Base-by-base conservation (phyloP, 1,139 yeast species). In the Hanseniaspora gamundiae region DNA sequence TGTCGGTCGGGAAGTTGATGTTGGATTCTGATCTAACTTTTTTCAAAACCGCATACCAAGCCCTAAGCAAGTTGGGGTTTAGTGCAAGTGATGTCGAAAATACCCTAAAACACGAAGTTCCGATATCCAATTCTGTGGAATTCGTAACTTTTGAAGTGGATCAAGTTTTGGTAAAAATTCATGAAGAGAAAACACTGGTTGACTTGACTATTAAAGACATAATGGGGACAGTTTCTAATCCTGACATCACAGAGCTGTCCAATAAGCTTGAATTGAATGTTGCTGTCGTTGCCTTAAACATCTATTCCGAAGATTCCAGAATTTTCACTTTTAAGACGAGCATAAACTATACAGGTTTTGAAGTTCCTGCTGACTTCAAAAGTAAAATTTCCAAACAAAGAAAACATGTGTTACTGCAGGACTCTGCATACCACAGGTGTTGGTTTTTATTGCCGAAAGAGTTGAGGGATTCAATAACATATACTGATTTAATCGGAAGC, bases 361-460 rank as follows among this genome's bases (percentile, higher is more conserved):
- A 71, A 26, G 79, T 76, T 48, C 74, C 75, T 47, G 63, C 69
- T 7, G 66, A 77, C 42, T 73, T 71, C 55, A 58, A 60, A 1
- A 67, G 67, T 9, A 73, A 72, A 40, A 63, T 76, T 46, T 58
- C 58, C 10, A 57, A 63, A 17, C 95, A 87, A 58, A 80, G 80
- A 46, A 67, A 68, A 6, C 94, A 84, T 58, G 65, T 87, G 2
- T 65, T 74, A 21, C 53, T 67, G 11, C 83, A 84, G 54, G 98
- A 91, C 65, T 83, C 85, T 0, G 88, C 95, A 0, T 86, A 76
- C 51, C 93, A 84, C 52, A 65, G 98, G 44, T 67, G 78, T 20
- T 80, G 94, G 0, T 87, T 86, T 56, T 59, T 88, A 31, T 61
- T 88, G 16, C 72, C 73, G 9, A 69, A 68, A 11, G 69, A 71